Evolutionary conservation across 495 filamentous ascomycete species (phyloP).

Genomic region (Neurospora hispaniola): DNA sequence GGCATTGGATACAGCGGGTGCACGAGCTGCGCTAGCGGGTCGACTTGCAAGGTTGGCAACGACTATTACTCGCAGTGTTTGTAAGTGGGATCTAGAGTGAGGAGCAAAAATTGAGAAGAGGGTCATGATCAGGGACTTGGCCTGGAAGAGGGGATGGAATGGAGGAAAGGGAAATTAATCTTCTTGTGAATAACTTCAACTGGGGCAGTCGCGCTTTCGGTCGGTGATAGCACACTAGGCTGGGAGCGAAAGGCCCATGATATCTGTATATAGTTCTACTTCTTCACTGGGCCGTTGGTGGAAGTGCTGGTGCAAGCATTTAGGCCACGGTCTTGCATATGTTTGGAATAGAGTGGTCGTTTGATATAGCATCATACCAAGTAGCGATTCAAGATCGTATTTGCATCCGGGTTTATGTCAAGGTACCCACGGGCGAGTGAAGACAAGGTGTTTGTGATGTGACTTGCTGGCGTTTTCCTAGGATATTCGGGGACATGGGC

Average conservation of each 20-base stretch:
- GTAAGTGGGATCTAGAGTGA: constrained; percentile 4
- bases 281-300: background rate
- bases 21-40: constrained; percentile 16
- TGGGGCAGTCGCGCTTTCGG: background rate
- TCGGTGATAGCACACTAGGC: background rate
- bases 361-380: background rate
- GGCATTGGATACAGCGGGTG: constrained; percentile 23
- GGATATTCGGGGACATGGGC: background rate
- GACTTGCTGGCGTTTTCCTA: too few species aligned
- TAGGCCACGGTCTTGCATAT: background rate
- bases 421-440: too few species aligned
- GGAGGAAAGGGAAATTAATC: background rate
- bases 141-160: background rate
- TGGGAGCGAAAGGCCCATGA: background rate
- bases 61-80: constrained; percentile 24
- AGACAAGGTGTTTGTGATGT: too few species aligned
- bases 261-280: background rate
- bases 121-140: too few species aligned
- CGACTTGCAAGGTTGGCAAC: constrained; percentile 16
- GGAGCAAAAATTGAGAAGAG: too few species aligned
- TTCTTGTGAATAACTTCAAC: background rate
- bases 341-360: background rate
- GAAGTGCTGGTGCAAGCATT: background rate
- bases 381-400: background rate
- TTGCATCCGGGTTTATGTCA: too few species aligned